Evolutionary conservation across 179 eudicot species (phyloP), one percentile per base, ranked within the genome.

Genomic region (Corrigiola litoralis): DNA sequence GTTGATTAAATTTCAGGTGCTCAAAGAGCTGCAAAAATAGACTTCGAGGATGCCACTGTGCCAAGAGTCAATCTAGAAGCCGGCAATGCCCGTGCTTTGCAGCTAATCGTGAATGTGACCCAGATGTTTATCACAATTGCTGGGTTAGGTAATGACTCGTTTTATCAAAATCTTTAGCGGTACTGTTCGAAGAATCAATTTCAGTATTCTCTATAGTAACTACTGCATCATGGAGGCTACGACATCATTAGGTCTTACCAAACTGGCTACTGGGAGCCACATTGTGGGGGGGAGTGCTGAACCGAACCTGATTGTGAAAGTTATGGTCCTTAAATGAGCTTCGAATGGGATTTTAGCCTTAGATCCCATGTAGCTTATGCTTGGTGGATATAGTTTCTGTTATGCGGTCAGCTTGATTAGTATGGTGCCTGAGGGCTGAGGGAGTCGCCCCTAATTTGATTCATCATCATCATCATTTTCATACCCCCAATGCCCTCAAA

Each of bases 21-120:
- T 82, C 96, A 56, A 95, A 85, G 74, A 79, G 83, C 82, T 95
- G 99, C 80, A 95, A 88, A 77, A 95, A 88, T 62, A 81, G 86
- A 58, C 88, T 88, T 71, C 79, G 97, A 73, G 99, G 97, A 79
- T 95, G 99, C 68, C 99, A 91, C 76, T 95, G 99, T 82, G 99
- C 96, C 52, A 95, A 95, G 78, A 84, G 99, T 74, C 99, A 91
- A 79, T 95, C 97, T 82, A 85, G 90, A 87, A 91, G 95, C 80
- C 79, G 92, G 42, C 97, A 95, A 76, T 95, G 99, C 71, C 99
- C 99, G 37, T 95, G 99, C 69, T 95, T 82, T 84, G 96, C 96
- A 25, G 95, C 97, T 69, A 82, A 85, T 55, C 97, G 99, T 65
- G 99, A 95, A 85, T 95, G 99, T 70, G 99, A 95, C 60, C 99